Evolutionary conservation across 2,329 filamentous ascomycete genomes (phyloP).

Genomic region (Cladophialophora carrionii): DNA sequence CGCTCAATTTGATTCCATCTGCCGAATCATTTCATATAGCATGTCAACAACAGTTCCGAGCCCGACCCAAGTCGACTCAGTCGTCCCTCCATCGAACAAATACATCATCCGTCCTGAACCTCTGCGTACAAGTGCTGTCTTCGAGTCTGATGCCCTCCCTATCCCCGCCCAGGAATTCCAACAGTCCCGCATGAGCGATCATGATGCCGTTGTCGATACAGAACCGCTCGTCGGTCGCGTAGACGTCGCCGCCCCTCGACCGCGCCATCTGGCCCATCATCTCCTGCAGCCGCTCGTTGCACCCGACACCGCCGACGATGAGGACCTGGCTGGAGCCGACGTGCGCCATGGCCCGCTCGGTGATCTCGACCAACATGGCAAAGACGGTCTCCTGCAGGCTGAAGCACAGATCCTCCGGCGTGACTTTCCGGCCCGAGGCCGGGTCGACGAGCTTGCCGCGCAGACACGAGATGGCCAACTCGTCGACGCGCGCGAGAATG

Average conservation of each 20-base stretch:
- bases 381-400: slow-evolving; percentile 93
- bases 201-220: slow-evolving; percentile 99
- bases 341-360: slow-evolving; percentile 97
- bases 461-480: slow-evolving; percentile 71
- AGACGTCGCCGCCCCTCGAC: slow-evolving; percentile 86
- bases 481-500: slow-evolving; percentile 81
- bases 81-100: slow-evolving; percentile 74
- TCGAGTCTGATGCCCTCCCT: slow-evolving; percentile 63
- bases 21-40: neutral
- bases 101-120: slow-evolving; percentile 82
- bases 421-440: slow-evolving; percentile 61
- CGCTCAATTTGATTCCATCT: neutral
- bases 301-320: slow-evolving; percentile 93
- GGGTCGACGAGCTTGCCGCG: slow-evolving; percentile 48
- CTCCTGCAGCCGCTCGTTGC: slow-evolving; percentile 89
- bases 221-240: slow-evolving; percentile 93
- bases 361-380: slow-evolving; percentile 98
- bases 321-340: slow-evolving; percentile 88
- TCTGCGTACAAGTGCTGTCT: slow-evolving; percentile 82
- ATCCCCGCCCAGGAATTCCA: slow-evolving; percentile 82
- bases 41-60: neutral
- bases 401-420: slow-evolving; percentile 86
- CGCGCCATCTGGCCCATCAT: slow-evolving; percentile 98
- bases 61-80: slow-evolving; percentile 41
- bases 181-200: slow-evolving; percentile 93